phyloP scores from a whole-genome alignment of 768 basidiomycete species.

The Lactifluus hygrophoroides region DNA sequence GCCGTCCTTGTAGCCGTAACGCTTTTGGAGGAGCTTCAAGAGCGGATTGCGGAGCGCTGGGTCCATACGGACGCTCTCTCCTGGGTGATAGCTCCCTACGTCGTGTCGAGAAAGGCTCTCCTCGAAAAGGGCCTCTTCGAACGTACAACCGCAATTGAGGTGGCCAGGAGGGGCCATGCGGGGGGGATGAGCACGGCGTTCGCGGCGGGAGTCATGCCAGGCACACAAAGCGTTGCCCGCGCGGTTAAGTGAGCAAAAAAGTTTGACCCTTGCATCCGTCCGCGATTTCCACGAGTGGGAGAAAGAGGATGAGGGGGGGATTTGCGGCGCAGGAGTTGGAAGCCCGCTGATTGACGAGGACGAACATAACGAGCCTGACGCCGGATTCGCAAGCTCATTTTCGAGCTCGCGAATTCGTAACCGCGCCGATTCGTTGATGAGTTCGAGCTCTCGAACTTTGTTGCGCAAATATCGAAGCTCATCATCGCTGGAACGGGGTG shows the following conservation, averaged over 20 bases:
- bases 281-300: conserved; percentile 60
- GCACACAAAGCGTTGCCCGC: conserved; percentile 85
- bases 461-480: conserved; percentile 50
- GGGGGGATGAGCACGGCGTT: conserved; percentile 68
- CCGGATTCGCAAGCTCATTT: conserved; percentile 33
- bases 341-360: conserved; percentile 22
- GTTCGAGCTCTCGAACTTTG: conserved; percentile 55
- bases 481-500: conserved; percentile 30
- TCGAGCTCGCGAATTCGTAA: conserved; percentile 43
- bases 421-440: conserved; percentile 43
- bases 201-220: conserved; percentile 84
- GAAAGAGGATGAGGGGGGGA: conserved; percentile 38
- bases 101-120: conserved; percentile 71
- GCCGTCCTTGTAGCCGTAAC: conserved; percentile 76
- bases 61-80: conserved; percentile 83
- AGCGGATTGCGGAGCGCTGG: conserved; percentile 78
- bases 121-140: conserved; percentile 80
- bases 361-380: conserved; percentile 18
- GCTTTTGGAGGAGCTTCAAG: conserved; percentile 56
- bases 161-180: conserved; percentile 70
- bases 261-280: conserved; percentile 60
- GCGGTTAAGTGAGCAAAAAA: conserved; percentile 75
- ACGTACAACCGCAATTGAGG: conserved; percentile 82
- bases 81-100: conserved; percentile 77
- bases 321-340: conserved; percentile 27